A percentile compares a stretch with the other conserved stretches of the same genome.
These are phyloP conservation scores for Cardamine resedifolia DNA, from an alignment of 345 rosid species.

Conservation along the genomic window DNA sequence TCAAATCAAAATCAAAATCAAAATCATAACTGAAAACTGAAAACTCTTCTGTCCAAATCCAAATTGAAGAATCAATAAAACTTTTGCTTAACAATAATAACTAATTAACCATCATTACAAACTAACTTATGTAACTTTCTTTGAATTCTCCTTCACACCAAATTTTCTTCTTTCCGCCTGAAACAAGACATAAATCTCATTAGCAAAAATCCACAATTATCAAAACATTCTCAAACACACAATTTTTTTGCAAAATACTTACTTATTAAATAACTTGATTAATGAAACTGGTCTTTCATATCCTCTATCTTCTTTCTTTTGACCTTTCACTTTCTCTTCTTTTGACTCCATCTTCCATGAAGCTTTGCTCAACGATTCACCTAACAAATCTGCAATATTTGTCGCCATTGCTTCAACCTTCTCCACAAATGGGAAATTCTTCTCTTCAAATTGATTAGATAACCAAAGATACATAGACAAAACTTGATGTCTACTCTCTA, in stretches of 20 bases:
- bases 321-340: conserved; percentile 46
- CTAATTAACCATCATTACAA: neutral
- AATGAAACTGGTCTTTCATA: conserved; percentile 64
- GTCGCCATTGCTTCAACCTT: conserved; percentile 78
- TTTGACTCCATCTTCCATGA: conserved; percentile 79
- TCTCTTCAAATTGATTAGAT: conserved; percentile 74
- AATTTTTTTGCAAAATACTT: neutral
- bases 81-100: neutral
- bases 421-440: conserved; percentile 69
- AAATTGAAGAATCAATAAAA: neutral
- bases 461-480: conserved; percentile 92
- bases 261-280: conserved; percentile 38
- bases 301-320: conserved; percentile 47
- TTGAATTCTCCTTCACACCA: conserved; percentile 3
- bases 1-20: too few species aligned
- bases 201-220: neutral
- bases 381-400: conserved; percentile 73
- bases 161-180: conserved; percentile 20
- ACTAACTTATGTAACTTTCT: conserved; percentile 11
- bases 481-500: conserved; percentile 85
- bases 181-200: conserved; percentile 12
- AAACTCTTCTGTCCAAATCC: neutral
- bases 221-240: neutral
- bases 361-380: conserved; percentile 69
- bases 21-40: too few species aligned